Base-by-base conservation (phyloP, 148 eudicot genomes). In the Cornus kousa region DNA sequence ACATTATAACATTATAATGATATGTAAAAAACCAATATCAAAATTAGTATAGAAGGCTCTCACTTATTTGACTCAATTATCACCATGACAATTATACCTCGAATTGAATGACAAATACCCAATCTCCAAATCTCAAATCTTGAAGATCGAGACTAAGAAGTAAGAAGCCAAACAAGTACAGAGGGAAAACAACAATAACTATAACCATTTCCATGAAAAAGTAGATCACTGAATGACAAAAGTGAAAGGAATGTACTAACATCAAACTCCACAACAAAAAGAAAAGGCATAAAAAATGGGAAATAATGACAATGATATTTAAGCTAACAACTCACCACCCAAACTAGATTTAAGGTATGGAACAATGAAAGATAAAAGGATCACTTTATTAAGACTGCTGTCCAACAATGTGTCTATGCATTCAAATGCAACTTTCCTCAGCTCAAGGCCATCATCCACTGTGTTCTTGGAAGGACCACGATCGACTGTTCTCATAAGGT, bases 1-100 rank as follows among this genome's bases (percentile, higher is more conserved):
- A 98, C 99, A 94, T 97, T 78, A 94, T 96, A 74, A 96, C 98
- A 86, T 96, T 98, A 88, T 96, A 96, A 89, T 94, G 99, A 94
- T 96, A 98, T 96, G 97, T 68, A 9, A 74, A 64, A 20, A 81
- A 77, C 17, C 71, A 43, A 75, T 59, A 48, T 1, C 22, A 0
- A 16, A 17, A 62, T 81, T 71, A 81, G 68, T 24, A 28, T 59
- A 31, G 2, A 33, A 37, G 31, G 23, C 5, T 50, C 8, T 68
- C 19, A 19, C 62, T 53, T 17, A 53, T 53, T 53, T 1, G 5
- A 46, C 60, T 67, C 46, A 24, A 68, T 32, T n/a, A 57, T 24
- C 7, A 28, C 39, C 17, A 40, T 55, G 57, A 60, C 74, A 70
- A 69, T 43, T 33, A 71, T 43, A 40, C 65, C 39, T 24, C 73